These are phyloP conservation scores for Malassezia sympodialis DNA, from an alignment of 1,284 basidiomycete genomes.

Conservation along the genomic window DNA sequence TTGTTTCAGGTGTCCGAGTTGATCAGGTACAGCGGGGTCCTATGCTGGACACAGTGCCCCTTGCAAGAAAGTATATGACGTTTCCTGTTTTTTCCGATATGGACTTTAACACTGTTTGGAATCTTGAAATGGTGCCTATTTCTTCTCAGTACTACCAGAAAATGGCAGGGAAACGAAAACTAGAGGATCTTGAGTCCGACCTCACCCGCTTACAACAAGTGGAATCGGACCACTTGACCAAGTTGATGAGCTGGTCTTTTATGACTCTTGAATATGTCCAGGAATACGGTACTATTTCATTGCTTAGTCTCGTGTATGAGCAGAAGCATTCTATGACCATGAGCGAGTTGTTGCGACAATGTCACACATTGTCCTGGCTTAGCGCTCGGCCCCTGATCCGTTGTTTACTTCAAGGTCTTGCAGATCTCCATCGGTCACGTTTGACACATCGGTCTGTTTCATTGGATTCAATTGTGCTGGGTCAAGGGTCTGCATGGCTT, in stretches of 20 bases:
- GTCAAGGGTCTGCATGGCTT: slow-evolving; percentile 20
- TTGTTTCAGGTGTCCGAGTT: background rate
- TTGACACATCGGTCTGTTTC: slow-evolving; percentile 36
- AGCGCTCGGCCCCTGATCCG: slow-evolving; percentile 27
- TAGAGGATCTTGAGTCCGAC: slow-evolving; percentile 42
- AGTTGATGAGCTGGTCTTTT: slow-evolving; percentile 23
- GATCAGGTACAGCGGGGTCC: slow-evolving; percentile 21
- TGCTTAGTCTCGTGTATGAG: slow-evolving; percentile 27
- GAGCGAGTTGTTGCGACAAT: slow-evolving; percentile 27
- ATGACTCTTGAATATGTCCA: background rate
- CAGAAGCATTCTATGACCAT: slow-evolving; percentile 20
- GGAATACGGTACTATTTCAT: background rate
- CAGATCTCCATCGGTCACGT: slow-evolving; percentile 29
- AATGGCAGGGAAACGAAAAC: slow-evolving; percentile 31
- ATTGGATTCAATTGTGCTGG: slow-evolving; percentile 22
- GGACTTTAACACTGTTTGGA: slow-evolving; percentile 26
- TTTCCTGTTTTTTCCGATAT: slow-evolving; percentile 12
- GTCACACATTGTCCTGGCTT: slow-evolving; percentile 29
- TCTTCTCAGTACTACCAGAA: slow-evolving; percentile 31
- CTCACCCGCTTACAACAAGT: slow-evolving; percentile 30
- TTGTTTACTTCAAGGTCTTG: slow-evolving; percentile 30
- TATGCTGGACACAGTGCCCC: slow-evolving; percentile 19
- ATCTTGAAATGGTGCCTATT: slow-evolving; percentile 33
- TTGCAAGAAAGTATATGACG: slow-evolving; percentile 26
- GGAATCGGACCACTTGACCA: slow-evolving; percentile 25